phyloP scores from a whole-genome alignment of 129 eudicot genomes.

The Daucus carota region DNA sequence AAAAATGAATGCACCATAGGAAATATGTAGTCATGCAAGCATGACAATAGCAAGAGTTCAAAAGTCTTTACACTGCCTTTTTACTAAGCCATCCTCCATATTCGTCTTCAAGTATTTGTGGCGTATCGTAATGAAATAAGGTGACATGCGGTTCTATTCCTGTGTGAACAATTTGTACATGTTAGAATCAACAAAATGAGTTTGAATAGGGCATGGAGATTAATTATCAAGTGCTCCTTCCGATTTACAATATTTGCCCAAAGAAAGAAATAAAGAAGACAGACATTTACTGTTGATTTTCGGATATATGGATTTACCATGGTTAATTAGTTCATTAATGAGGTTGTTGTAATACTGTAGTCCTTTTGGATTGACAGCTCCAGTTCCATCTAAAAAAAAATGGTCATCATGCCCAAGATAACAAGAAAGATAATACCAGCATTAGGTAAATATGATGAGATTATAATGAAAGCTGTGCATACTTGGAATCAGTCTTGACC shows the following conservation, averaged over 20 bases:
- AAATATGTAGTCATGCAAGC: neutral
- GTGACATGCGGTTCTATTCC: constrained; percentile 48
- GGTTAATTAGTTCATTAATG: constrained; percentile 34
- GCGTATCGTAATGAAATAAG: constrained; percentile 30
- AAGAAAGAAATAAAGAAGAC: neutral
- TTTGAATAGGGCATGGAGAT: neutral
- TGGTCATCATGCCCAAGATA: neutral
- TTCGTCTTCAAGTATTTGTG: constrained; percentile 44
- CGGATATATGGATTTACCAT: constrained; percentile 18
- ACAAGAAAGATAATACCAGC: neutral
- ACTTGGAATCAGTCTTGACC: constrained; percentile 53
- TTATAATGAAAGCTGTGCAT: constrained; percentile 3
- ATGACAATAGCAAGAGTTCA: neutral
- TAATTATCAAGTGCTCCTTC: neutral
- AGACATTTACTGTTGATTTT: neutral
- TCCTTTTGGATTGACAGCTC: constrained; percentile 38
- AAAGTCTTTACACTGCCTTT: constrained; percentile 23
- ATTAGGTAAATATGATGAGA: neutral
- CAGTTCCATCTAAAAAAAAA: constrained; percentile 39
- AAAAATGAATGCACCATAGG: neutral
- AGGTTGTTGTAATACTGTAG: constrained; percentile 34
- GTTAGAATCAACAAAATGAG: neutral
- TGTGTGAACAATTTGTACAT: constrained; percentile 4
- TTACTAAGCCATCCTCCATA: constrained; percentile 43
- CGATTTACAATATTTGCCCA: neutral